These are phyloP conservation scores for Fusarium torreyae DNA, from an alignment of 2,329 filamentous ascomycete species.

Conservation along the genomic window DNA sequence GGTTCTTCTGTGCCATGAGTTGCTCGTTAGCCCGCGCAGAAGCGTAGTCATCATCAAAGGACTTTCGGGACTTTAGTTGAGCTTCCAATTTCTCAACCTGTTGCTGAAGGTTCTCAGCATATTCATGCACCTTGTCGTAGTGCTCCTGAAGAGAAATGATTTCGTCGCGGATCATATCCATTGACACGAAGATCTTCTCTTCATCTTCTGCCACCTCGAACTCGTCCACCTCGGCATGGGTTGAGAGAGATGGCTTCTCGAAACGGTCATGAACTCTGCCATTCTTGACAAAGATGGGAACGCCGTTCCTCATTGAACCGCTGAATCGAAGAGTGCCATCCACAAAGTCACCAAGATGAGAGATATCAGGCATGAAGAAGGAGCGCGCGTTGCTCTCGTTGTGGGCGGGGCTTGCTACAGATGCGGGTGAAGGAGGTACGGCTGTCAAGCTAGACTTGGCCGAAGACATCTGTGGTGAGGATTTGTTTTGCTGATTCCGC, in stretches of 20 bases:
- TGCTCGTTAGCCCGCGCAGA: constrained; percentile 63
- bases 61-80: constrained; percentile 64
- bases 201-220: constrained; percentile 68
- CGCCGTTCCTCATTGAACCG: constrained; percentile 66
- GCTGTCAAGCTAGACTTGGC: constrained; percentile 60
- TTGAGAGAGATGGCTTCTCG: constrained; percentile 52
- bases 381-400: constrained; percentile 64
- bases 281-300: constrained; percentile 70
- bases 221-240: constrained; percentile 66
- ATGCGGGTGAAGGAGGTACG: constrained; percentile 58
- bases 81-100: constrained; percentile 66
- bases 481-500: constrained; percentile 47
- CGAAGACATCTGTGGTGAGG: constrained; percentile 56
- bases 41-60: constrained; percentile 58
- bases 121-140: constrained; percentile 68
- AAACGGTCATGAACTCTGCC: constrained; percentile 64
- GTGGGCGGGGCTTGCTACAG: constrained; percentile 53
- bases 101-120: constrained; percentile 67
- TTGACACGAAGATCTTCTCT: constrained; percentile 71
- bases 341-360: constrained; percentile 70
- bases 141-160: constrained; percentile 70
- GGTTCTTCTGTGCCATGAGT: constrained; percentile 67
- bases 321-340: constrained; percentile 68
- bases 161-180: constrained; percentile 74
- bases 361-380: constrained; percentile 69